phyloP scores from a whole-genome alignment of 108 stramenopile species.

The Nannochloropsis salina region DNA sequence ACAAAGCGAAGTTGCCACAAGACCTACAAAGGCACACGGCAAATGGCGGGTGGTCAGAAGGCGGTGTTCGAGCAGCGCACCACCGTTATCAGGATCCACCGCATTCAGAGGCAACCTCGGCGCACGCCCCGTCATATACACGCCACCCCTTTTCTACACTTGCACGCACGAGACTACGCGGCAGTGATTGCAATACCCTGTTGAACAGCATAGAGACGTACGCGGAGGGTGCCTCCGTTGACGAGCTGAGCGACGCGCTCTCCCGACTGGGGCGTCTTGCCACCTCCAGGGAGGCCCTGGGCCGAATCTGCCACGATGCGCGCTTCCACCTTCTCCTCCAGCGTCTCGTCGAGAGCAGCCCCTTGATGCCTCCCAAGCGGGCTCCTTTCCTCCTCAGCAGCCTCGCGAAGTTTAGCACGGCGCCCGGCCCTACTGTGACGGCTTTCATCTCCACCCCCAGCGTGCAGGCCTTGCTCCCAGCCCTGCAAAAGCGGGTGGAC shows the following conservation, averaged over 20 bases:
- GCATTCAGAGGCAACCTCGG: not conserved
- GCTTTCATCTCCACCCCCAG: not conserved
- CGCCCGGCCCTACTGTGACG: not conserved
- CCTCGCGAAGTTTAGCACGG: not conserved
- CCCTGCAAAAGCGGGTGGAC: not conserved
- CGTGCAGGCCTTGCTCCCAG: not conserved
- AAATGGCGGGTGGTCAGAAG: too few relatives aligned
- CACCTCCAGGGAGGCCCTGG: not conserved
- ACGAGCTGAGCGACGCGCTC: not conserved
- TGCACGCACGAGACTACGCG: not conserved
- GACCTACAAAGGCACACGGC: not conserved
- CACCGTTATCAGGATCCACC: not conserved
- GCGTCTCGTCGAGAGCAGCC: not conserved
- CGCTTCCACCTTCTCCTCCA: constrained; percentile 7
- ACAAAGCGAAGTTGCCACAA: not conserved
- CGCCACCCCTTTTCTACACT: not conserved
- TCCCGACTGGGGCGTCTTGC: not conserved
- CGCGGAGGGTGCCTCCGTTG: not conserved
- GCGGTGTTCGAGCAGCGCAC: not conserved
- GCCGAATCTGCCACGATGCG: not conserved
- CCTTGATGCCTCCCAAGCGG: not conserved
- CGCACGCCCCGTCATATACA: not conserved
- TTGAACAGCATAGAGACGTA: not conserved
- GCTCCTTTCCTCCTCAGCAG: not conserved
- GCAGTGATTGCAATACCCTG: not conserved